A percentile compares a stretch with the other conserved stretches of the same genome.
Evolutionary conservation across 441 rosid genomes (phyloP).

Genomic region (Populus trichocarpa): DNA sequence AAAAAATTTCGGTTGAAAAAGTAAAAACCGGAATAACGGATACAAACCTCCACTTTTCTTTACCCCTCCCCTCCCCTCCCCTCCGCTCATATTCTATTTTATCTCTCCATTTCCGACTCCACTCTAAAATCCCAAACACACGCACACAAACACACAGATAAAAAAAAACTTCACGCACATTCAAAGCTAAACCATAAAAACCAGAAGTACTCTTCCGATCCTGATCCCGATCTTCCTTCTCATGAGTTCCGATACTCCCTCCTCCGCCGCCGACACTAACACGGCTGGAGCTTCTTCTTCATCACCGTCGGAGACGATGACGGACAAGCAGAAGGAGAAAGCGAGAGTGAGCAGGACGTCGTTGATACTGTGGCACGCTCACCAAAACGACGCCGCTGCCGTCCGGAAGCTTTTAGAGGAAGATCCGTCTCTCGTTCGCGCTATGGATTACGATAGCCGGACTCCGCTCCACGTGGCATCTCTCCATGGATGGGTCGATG

Average conservation of each 20-base stretch:
- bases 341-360: slow-evolving; percentile 98
- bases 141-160: neutral
- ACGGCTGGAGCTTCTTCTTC: slow-evolving; percentile 21
- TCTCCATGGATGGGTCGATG: slow-evolving; percentile 92
- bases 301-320: slow-evolving; percentile 27
- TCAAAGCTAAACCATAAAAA: neutral
- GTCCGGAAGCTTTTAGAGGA: slow-evolving; percentile 93
- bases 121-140: neutral
- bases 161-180: too few relatives aligned
- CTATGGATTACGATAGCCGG: slow-evolving; percentile 88
- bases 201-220: slow-evolving; percentile 19
- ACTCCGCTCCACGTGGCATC: slow-evolving; percentile 98
- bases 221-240: slow-evolving; percentile 13
- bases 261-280: slow-evolving; percentile 35
- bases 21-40: slow-evolving; percentile 37
- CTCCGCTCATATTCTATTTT: slow-evolving; percentile 14
- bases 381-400: slow-evolving; percentile 85
- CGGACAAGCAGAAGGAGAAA: slow-evolving; percentile 88
- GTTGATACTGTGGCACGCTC: slow-evolving; percentile 94
- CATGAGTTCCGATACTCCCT: slow-evolving; percentile 47
- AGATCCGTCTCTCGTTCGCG: slow-evolving; percentile 76
- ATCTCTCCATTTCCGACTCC: neutral
- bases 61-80: neutral
- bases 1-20: slow-evolving; percentile 24
- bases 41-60: slow-evolving; percentile 2